Conservation (phyloP, 2,329 filamentous ascomycete genomes). For the Malbranchea zuffiana region DNA sequence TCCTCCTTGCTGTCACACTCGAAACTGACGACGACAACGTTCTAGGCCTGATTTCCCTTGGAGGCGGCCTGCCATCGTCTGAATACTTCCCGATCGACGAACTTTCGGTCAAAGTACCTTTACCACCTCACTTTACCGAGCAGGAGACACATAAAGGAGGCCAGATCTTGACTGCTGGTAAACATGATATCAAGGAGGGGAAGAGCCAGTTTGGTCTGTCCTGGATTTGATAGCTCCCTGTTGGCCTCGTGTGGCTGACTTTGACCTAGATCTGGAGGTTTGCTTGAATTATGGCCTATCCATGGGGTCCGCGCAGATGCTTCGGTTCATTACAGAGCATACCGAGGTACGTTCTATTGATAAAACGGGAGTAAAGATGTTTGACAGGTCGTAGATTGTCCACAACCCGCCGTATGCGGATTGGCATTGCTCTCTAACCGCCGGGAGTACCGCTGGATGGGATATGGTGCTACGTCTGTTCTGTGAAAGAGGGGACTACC, state of each 20-base stretch:
- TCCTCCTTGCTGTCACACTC: neutral
- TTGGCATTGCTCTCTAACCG: constrained; percentile 73
- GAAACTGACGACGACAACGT: constrained; percentile 7
- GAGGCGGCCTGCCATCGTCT: constrained; percentile 78
- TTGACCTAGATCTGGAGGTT: constrained; percentile 64
- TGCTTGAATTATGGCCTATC: constrained; percentile 91
- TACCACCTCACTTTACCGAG: constrained; percentile 59
- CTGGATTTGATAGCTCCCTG: neutral
- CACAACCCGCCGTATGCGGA: constrained; percentile 79
- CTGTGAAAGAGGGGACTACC: constrained; percentile 59
- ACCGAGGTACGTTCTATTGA: constrained; percentile 49
- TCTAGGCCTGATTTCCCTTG: constrained; percentile 70
- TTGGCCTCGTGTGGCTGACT: neutral
- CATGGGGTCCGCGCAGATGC: constrained; percentile 70
- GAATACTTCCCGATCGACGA: constrained; percentile 88
- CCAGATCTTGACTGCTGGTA: constrained; percentile 56
- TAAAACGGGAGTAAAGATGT: neutral
- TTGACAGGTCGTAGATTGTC: constrained; percentile 45
- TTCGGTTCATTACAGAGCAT: constrained; percentile 88
- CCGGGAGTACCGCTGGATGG: constrained; percentile 75
- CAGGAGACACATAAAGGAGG: constrained; percentile 52
- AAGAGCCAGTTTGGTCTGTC: constrained; percentile 42
- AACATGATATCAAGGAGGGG: constrained; percentile 65
- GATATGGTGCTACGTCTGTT: constrained; percentile 80
- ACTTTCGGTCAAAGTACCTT: constrained; percentile 62